These are phyloP conservation scores for Apiospora sp. DNA, from an alignment of 2,329 filamentous ascomycete genomes.

Conservation along the genomic window DNA sequence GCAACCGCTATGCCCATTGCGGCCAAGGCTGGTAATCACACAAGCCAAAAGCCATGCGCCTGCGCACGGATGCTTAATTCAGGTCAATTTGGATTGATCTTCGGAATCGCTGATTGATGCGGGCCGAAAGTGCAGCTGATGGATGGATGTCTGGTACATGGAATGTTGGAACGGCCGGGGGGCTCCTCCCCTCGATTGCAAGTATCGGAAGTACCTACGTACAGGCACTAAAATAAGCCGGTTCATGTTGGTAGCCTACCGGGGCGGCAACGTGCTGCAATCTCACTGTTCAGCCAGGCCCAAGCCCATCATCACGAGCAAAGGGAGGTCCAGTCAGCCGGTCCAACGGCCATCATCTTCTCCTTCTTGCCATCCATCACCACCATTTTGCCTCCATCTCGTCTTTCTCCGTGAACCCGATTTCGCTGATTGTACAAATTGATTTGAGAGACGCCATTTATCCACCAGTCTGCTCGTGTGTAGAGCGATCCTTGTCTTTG, in stretches of 20 bases:
- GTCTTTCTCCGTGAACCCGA: background rate
- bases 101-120: conserved; percentile 11
- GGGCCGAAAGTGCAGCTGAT: background rate
- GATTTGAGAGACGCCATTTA: background rate
- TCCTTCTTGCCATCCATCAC: conserved; percentile 12
- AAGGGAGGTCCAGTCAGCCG: background rate
- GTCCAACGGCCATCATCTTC: conserved; percentile 1
- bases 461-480: background rate
- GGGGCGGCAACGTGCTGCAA: conserved; percentile 9
- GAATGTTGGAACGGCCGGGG: too few species aligned
- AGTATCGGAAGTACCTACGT: background rate
- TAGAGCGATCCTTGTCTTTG: background rate
- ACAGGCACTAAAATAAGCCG: background rate
- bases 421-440: background rate
- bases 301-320: conserved; percentile 10
- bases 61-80: conserved; percentile 10
- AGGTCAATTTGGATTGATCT: background rate
- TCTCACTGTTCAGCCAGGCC: background rate
- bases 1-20: background rate
- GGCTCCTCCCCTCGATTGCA: background rate
- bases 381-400: conserved; percentile 8
- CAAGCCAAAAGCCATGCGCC: background rate
- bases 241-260: background rate
- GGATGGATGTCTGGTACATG: background rate
- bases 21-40: background rate